Conservation (phyloP, 1,284 basidiomycete genomes). For the Moniliella sp. region DNA sequence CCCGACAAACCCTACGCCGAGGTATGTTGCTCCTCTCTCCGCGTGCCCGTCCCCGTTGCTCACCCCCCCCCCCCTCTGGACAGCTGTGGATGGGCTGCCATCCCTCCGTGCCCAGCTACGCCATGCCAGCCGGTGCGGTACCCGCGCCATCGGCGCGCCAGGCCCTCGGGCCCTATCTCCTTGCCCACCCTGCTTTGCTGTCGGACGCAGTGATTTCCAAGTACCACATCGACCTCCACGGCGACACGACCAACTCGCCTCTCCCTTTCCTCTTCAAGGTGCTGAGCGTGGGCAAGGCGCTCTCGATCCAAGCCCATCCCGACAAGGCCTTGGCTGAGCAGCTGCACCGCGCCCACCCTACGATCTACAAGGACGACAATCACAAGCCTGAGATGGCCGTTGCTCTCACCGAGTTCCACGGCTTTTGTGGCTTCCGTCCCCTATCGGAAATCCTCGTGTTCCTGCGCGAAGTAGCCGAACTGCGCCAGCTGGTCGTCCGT, state of each 20-base stretch:
- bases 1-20: conserved; percentile 22
- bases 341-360: conserved; percentile 52
- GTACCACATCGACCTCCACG: neutral
- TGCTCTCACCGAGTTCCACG: conserved; percentile 70
- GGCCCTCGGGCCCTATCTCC: conserved; percentile 10
- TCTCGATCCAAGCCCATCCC: conserved; percentile 92
- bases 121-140: conserved; percentile 24
- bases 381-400: conserved; percentile 98
- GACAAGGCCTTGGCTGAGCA: conserved; percentile 66
- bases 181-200: conserved; percentile 10
- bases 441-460: conserved; percentile 49
- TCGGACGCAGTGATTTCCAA: neutral
- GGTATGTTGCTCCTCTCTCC: conserved; percentile 6
- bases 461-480: conserved; percentile 54
- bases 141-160: neutral
- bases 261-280: conserved; percentile 32
- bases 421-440: conserved; percentile 74
- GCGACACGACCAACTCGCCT: conserved; percentile 1
- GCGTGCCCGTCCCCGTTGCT: too few species aligned
- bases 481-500: conserved; percentile 39
- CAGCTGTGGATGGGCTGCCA: conserved; percentile 88
- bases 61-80: too few species aligned
- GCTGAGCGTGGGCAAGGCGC: conserved; percentile 69
- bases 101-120: conserved; percentile 56
- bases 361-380: conserved; percentile 79